A percentile compares a stretch with the other conserved stretches of the same genome.
Evolutionary conservation across 208 protist genomes (phyloP).

Genomic region (Trypanosoma boissoni): DNA sequence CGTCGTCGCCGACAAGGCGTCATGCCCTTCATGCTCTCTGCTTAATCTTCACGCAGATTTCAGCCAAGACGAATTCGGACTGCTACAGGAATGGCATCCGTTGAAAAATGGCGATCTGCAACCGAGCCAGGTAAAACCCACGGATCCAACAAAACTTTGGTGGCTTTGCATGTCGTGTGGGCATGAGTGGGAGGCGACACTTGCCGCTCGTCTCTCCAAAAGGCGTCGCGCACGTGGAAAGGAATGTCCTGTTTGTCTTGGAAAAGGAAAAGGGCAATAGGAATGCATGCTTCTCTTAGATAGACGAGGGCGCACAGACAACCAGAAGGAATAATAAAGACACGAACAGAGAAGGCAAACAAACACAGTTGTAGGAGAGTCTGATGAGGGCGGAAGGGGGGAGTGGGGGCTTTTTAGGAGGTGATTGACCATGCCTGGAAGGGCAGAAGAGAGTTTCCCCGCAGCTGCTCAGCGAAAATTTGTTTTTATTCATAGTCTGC

Average conservation of each 20-base stretch:
- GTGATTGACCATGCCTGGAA: too few relatives aligned
- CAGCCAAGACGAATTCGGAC: conserved; percentile 29
- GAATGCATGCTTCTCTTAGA: too few relatives aligned
- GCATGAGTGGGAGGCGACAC: conserved; percentile 71
- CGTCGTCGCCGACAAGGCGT: conserved; percentile 45
- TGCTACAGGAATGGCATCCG: conserved; percentile 80
- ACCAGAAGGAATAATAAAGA: background rate
- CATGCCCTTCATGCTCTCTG: conserved; percentile 58
- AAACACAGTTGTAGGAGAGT: too few relatives aligned
- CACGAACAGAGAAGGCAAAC: too few relatives aligned
- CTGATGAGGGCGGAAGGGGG: too few relatives aligned
- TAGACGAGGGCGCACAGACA: too few relatives aligned
- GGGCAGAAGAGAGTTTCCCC: too few relatives aligned
- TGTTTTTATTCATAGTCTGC: too few relatives aligned
- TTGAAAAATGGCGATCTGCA: conserved; percentile 81
- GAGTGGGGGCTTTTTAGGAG: too few relatives aligned
- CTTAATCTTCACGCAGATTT: conserved; percentile 31
- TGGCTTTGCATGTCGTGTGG: conserved; percentile 74
- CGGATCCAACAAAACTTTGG: conserved; percentile 67
- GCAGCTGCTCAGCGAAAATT: too few relatives aligned
- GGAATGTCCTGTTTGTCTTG: conserved; percentile 55
- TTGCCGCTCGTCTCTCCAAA: conserved; percentile 44
- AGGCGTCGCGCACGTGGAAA: conserved; percentile 22
- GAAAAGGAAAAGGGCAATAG: conserved; percentile 23
- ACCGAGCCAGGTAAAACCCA: conserved; percentile 43